phyloP scores from a whole-genome alignment of 805 yeast genomes.

The Alloascoidea africana region DNA sequence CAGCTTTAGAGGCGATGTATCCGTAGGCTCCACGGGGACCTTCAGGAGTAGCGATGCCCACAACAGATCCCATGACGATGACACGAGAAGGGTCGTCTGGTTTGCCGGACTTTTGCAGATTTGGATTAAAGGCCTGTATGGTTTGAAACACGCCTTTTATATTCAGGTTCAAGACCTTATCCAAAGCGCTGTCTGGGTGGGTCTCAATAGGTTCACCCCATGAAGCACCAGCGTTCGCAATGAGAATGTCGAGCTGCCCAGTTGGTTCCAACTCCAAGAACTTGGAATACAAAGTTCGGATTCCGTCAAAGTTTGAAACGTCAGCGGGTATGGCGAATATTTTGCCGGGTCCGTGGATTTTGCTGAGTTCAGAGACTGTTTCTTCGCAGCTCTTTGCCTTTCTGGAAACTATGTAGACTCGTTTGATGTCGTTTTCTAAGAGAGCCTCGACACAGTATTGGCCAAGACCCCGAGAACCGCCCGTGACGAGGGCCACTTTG shows the following conservation, averaged over 20 bases:
- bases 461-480: slow-evolving; percentile 68
- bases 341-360: slow-evolving; percentile 14
- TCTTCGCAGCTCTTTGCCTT: slow-evolving; percentile 45
- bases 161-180: slow-evolving; percentile 48
- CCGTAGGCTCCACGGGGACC: slow-evolving; percentile 54
- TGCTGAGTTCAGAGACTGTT: slow-evolving; percentile 25
- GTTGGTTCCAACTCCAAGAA: slow-evolving; percentile 23
- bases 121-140: slow-evolving; percentile 44
- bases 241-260: slow-evolving; percentile 38
- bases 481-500: slow-evolving; percentile 53
- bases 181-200: slow-evolving; percentile 47
- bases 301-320: slow-evolving; percentile 33
- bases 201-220: slow-evolving; percentile 56
- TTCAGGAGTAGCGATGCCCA: slow-evolving; percentile 23
- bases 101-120: slow-evolving; percentile 35
- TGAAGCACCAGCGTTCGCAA: slow-evolving; percentile 69
- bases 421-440: slow-evolving; percentile 43
- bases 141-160: slow-evolving; percentile 54
- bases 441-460: slow-evolving; percentile 51
- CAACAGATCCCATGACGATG: slow-evolving; percentile 51
- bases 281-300: slow-evolving; percentile 25
- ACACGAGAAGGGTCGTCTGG: slow-evolving; percentile 47
- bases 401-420: slow-evolving; percentile 50
- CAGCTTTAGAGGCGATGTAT: slow-evolving; percentile 62
- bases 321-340: slow-evolving; percentile 43